A percentile compares a stretch with the other conserved stretches of the same genome.
Evolutionary conservation across 495 filamentous ascomycete species (phyloP).

Genomic region (Penicillium roqueforti): DNA sequence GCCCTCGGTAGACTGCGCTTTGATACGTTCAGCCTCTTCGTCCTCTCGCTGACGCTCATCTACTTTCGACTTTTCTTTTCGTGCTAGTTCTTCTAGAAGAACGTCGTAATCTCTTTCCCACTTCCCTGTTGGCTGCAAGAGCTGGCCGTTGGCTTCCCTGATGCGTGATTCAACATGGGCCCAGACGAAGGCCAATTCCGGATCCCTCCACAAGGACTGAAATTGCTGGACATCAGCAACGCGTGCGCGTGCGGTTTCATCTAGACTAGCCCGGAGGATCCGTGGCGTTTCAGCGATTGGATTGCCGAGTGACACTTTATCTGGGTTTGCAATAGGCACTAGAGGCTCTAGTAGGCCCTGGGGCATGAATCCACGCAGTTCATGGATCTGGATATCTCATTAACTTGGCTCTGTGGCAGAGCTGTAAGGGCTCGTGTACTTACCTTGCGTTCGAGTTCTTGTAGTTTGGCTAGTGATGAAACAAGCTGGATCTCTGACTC

Average conservation of each 20-base stretch:
- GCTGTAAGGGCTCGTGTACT: not conserved
- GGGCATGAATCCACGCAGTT: slow-evolving; percentile 40
- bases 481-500: slow-evolving; percentile 41
- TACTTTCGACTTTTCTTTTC: slow-evolving; percentile 25
- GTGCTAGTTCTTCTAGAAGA: slow-evolving; percentile 30
- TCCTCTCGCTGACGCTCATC: slow-evolving; percentile 23
- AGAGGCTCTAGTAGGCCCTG: slow-evolving; percentile 37
- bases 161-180: slow-evolving; percentile 30
- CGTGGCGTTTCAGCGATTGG: slow-evolving; percentile 27
- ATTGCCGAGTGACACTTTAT: slow-evolving; percentile 10
- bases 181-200: slow-evolving; percentile 39
- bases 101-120: slow-evolving; percentile 43
- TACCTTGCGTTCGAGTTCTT: slow-evolving; percentile 40
- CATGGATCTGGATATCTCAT: slow-evolving; percentile 33
- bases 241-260: slow-evolving; percentile 24
- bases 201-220: slow-evolving; percentile 33
- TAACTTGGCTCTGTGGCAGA: slow-evolving; percentile 1
- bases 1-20: slow-evolving; percentile 27
- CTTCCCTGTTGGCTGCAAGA: slow-evolving; percentile 36
- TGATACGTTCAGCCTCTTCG: slow-evolving; percentile 28
- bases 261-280: slow-evolving; percentile 24
- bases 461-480: slow-evolving; percentile 42
- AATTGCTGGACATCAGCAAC: slow-evolving; percentile 32
- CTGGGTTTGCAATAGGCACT: slow-evolving; percentile 28
- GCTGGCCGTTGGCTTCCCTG: slow-evolving; percentile 33